Percentiles rank a stretch among this genome's conserved stretches.
phyloP scores from a whole-genome alignment of 306 rosid species.

The Malus fusca region DNA sequence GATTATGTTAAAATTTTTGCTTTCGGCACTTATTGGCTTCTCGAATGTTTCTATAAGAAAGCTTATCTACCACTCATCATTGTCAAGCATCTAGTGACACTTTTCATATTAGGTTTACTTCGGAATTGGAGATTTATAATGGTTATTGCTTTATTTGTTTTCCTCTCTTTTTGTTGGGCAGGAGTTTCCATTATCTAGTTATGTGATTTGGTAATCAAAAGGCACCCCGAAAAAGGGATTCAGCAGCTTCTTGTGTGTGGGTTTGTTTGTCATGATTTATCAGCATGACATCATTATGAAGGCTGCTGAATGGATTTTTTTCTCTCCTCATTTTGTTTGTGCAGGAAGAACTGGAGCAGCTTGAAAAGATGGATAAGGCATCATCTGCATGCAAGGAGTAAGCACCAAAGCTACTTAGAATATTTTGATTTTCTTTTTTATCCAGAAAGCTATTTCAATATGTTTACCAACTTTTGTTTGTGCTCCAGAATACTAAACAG shows the following conservation, averaged over 20 bases:
- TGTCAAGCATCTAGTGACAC: neutral
- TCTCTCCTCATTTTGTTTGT: neutral
- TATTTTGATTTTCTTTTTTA: neutral
- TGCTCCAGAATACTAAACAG: slow-evolving; percentile 59
- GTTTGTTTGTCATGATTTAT: neutral
- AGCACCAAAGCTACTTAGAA: slow-evolving; percentile 15
- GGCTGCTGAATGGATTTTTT: neutral
- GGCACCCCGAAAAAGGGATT: neutral
- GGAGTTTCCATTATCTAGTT: neutral
- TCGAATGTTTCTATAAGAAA: neutral
- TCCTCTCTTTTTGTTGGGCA: neutral
- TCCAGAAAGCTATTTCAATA: slow-evolving; percentile 4
- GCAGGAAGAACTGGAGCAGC: slow-evolving; percentile 85
- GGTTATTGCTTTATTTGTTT: neutral
- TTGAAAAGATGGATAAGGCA: slow-evolving; percentile 71
- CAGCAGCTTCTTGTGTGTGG: neutral
- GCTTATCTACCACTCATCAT: neutral
- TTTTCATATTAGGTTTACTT: neutral
- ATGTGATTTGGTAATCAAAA: neutral
- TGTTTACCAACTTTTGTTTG: slow-evolving; percentile 16
- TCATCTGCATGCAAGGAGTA: slow-evolving; percentile 84
- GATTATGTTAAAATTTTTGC: neutral
- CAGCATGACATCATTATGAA: neutral
- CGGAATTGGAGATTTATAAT: neutral
- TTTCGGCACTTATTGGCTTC: neutral